phyloP scores from a whole-genome alignment of 148 eudicot genomes.

The Salicornia ramosissima region DNA sequence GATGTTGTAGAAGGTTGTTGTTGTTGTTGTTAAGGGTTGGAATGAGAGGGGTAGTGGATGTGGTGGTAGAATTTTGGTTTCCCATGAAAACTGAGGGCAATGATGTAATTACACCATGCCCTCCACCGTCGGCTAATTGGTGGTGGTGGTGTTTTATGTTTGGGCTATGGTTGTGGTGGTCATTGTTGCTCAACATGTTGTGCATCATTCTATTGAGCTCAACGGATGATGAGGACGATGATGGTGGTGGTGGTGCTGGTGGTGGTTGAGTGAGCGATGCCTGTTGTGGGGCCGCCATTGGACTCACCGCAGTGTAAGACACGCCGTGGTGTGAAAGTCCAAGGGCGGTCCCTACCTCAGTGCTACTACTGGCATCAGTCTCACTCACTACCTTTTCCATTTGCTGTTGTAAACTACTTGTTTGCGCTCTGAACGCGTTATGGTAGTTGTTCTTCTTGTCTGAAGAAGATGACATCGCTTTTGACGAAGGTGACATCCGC shows the following conservation, averaged over 20 bases:
- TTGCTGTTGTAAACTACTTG: conserved; percentile 1
- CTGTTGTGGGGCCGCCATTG: conserved; percentile 23
- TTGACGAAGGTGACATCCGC: conserved; percentile 29
- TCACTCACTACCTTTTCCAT: conserved; percentile 31
- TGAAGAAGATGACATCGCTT: conserved; percentile 21
- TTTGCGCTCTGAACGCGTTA: conserved; percentile 10
- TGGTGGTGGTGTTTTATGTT: conserved; percentile 16
- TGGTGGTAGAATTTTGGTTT: conserved; percentile 6
- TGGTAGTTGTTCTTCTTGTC: conserved; percentile 18
- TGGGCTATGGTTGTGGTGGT: conserved; percentile 12
- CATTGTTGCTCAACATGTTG: background rate
- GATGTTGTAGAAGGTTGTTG: conserved; percentile 8
- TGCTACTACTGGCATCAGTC: conserved; percentile 53
- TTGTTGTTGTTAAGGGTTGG: background rate
- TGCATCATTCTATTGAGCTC: conserved; percentile 28
- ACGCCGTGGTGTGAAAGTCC: conserved; percentile 41
- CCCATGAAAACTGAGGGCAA: conserved; percentile 25
- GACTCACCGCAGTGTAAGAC: conserved; percentile 28
- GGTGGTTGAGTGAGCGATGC: conserved; percentile 17
- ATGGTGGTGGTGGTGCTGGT: conserved; percentile 14
- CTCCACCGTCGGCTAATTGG: background rate
- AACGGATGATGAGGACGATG: conserved; percentile 1
- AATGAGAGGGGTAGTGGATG: no score
- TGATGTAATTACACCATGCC: conserved; percentile 15
- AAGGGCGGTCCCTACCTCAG: conserved; percentile 52